Base-by-base conservation (phyloP, 2,329 filamentous ascomycete genomes). In the Phoma herbarum region DNA sequence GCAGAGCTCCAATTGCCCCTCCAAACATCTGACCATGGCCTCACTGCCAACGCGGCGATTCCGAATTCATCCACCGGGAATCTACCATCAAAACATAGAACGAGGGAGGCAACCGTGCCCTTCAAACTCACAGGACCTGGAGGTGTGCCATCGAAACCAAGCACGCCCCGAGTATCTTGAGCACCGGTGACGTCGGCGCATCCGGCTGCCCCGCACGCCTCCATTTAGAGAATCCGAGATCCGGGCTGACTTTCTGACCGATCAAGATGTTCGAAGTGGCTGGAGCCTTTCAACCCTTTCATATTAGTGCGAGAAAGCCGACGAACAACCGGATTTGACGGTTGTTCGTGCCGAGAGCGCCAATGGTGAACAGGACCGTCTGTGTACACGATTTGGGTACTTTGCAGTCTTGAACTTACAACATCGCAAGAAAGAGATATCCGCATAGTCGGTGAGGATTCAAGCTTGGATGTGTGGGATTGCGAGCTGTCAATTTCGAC, bases 121-220 rank as follows among this genome's bases (percentile, higher is more conserved):
- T 10, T 26, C 18, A n/a, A 10, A 1, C 4, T 42, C 16, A 4
- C 3, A 16, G 14, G 1, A 10, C n/a, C 18, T 23, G 8, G 10
- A 18, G 18, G 16, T 37, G 11, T 35, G 29, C 28, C 25, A 18
- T 43, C 25, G 25, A 31, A 46, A 50, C 39, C 39, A 49, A 50
- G 37, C 43, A 33, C 20, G 11, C 10, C 33, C 11, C 33, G 31
- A 45, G 16, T 14, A 29, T 31, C 2, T 41, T 23, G 16, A 26
- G 22, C 26, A 22, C 37, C 29, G 44, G 50, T 59, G 56, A 54
- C 45, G 45, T 50, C 25, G 39, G 31, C 41, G 41, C 46, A 46
- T 54, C 45, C 50, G 46, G 39, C 50, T 59, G 50, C 50, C 56
- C 56, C 56, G 45, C n/a, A n/a, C 55, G 55, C 44, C 45, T 48